Base-by-base conservation (phyloP, 176 grass and related monocot species). In the Lolium perenne region DNA sequence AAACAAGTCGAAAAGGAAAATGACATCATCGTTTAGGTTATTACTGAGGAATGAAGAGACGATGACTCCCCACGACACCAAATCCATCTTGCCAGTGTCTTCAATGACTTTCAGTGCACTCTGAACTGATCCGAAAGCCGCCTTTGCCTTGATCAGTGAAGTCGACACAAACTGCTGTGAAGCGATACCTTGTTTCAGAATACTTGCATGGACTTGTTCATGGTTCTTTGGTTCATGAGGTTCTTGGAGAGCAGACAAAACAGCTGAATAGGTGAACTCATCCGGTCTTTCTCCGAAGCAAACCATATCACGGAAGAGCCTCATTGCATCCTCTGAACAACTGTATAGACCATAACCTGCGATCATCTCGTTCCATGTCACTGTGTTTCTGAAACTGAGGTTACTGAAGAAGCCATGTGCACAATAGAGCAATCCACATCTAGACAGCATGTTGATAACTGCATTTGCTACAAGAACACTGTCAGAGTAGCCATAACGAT, bases 361-460 rank as follows among this genome's bases (percentile, higher is more conserved):
- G 20, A 91, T 89, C 81, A 94, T 91, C 77, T 89, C 92, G 6
- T 94, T 94, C 76, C 89, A 94, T 23, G 87, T 89, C 38, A 89
- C 72, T 11, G 74, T 17, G 38, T 94, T 94, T 54, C 64, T 74
- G 79, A 12, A 32, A 53, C 69, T 45, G 26, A 87, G 80, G 38
- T 47, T 22, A 38, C 70, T 41, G 71, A 94, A 91, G 40, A 87
- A 86, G 13, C 74, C 40, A 87, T 82, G 83, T 23, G 92, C 84
- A 64, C 43, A 53, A 29, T 87, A 20, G 71, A 89, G 41, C 49
- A 87, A 48, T 60, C 77, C 87, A 79, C 84, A 87, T 78, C 40
- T 84, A 0, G 77, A 91, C 13, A 94, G n/a, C 89, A 94, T 87
- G 74, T 91, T 89, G 83, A 94, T 88, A 41, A 58, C 11, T n/a